A percentile compares a stretch with the other conserved stretches of the same genome.
Evolutionary conservation across 78 protist species (phyloP).

Genomic region (Dictyostelium capitatum): DNA sequence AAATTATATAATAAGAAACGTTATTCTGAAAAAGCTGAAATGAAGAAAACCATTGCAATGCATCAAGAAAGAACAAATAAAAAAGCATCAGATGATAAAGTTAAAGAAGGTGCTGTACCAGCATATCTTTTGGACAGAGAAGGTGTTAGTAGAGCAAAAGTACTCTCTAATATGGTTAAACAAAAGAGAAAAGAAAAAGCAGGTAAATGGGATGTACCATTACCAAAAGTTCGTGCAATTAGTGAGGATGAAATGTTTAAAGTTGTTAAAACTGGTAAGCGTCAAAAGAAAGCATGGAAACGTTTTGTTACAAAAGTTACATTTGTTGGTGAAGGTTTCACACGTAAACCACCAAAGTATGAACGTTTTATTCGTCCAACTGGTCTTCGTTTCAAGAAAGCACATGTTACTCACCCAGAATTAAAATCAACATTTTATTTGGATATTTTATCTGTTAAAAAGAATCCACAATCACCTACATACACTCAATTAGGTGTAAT

Average conservation of each 20-base stretch:
- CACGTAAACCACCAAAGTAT: constrained; percentile 99
- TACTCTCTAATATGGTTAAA: constrained; percentile 97
- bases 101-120: constrained; percentile 98
- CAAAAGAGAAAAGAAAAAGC: constrained; percentile 99
- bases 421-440: constrained; percentile 97
- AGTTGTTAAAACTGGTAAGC: constrained; percentile 97
- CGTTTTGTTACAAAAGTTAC: constrained; percentile 99
- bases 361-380: constrained; percentile 99
- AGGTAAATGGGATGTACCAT: constrained; percentile 99
- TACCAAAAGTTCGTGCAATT: constrained; percentile 97
- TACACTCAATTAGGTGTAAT: constrained; percentile 99
- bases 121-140: constrained; percentile 98
- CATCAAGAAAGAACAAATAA: constrained; percentile 94
- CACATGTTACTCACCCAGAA: constrained; percentile 99
- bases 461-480: constrained; percentile 96
- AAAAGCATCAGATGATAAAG: constrained; percentile 90
- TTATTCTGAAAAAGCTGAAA: constrained; percentile 96
- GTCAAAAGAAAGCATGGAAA: constrained; percentile 98
- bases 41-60: constrained; percentile 95
- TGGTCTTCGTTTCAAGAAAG: constrained; percentile 96
- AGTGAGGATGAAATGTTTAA: constrained; percentile 98
- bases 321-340: constrained; percentile 98
- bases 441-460: constrained; percentile 98
- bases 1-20: constrained; percentile 96
- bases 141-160: constrained; percentile 96